Evolutionary conservation across 768 basidiomycete species (phyloP).

Genomic region (Cubamyces lactineus): DNA sequence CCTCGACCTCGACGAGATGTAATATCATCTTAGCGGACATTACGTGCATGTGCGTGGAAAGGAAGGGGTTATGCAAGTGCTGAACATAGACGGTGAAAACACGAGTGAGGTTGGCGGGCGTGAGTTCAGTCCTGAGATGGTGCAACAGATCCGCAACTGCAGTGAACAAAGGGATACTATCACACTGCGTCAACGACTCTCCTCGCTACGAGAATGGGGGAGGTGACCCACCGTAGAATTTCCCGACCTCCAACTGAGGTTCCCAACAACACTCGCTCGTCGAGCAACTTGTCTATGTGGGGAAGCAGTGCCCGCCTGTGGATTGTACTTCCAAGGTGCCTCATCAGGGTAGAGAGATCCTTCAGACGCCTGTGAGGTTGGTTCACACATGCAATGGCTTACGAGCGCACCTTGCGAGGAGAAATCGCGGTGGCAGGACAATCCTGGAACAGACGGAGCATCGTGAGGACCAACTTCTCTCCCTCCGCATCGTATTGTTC

Average conservation of each 20-base stretch:
- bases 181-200: neutral
- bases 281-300: slow-evolving; percentile 86
- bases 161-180: slow-evolving; percentile 80
- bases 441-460: slow-evolving; percentile 89
- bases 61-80: slow-evolving; percentile 86
- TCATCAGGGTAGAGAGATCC: slow-evolving; percentile 92
- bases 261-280: slow-evolving; percentile 89
- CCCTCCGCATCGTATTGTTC: slow-evolving; percentile 73
- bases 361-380: slow-evolving; percentile 35
- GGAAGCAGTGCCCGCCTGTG: slow-evolving; percentile 78
- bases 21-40: slow-evolving; percentile 93
- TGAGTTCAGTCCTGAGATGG: slow-evolving; percentile 83
- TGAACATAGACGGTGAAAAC: slow-evolving; percentile 86
- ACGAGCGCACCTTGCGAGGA: slow-evolving; percentile 67
- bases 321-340: slow-evolving; percentile 82
- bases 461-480: slow-evolving; percentile 77
- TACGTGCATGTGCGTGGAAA: slow-evolving; percentile 81
- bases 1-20: slow-evolving; percentile 81
- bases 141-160: slow-evolving; percentile 93
- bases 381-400: neutral
- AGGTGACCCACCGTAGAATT: slow-evolving; percentile 63
- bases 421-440: slow-evolving; percentile 85
- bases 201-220: neutral
- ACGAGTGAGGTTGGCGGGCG: slow-evolving; percentile 70
- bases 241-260: slow-evolving; percentile 83